A percentile compares a stretch with the other conserved stretches of the same genome.
Evolutionary conservation across 148 eudicot species (phyloP).

Genomic region (Rhododendron henanense): DNA sequence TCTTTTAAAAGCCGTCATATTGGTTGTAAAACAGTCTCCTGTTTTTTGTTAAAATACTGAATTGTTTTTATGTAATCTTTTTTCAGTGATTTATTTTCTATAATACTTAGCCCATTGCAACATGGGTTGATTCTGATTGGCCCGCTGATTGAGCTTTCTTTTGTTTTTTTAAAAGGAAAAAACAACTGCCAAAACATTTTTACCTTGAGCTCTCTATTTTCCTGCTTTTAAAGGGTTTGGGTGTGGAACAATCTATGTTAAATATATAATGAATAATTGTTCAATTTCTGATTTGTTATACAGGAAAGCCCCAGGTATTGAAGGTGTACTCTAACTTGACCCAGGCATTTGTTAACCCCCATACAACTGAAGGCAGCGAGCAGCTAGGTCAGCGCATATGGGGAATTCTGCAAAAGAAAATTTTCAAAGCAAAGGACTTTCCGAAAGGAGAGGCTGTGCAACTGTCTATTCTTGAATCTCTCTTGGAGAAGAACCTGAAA

Average conservation of each 20-base stretch:
- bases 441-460: slow-evolving; percentile 70
- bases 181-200: background rate
- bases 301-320: slow-evolving; percentile 65
- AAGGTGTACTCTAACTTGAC: slow-evolving; percentile 71
- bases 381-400: slow-evolving; percentile 89
- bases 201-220: background rate
- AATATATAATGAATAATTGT: background rate
- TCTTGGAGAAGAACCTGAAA: slow-evolving; percentile 70
- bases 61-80: background rate
- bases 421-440: slow-evolving; percentile 73
- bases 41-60: background rate
- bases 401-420: slow-evolving; percentile 83
- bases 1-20: background rate
- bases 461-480: slow-evolving; percentile 53
- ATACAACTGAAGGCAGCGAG: slow-evolving; percentile 83
- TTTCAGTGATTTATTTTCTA: background rate
- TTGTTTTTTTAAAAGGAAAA: background rate
- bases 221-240: background rate
- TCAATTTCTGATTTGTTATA: slow-evolving; percentile 7
- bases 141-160: background rate
- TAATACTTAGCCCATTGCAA: background rate
- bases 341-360: slow-evolving; percentile 75
- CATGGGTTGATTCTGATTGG: background rate
- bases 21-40: background rate
- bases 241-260: background rate